Base-by-base conservation (phyloP, 78 protist genomes). In the Dictyostelium intermedium region DNA sequence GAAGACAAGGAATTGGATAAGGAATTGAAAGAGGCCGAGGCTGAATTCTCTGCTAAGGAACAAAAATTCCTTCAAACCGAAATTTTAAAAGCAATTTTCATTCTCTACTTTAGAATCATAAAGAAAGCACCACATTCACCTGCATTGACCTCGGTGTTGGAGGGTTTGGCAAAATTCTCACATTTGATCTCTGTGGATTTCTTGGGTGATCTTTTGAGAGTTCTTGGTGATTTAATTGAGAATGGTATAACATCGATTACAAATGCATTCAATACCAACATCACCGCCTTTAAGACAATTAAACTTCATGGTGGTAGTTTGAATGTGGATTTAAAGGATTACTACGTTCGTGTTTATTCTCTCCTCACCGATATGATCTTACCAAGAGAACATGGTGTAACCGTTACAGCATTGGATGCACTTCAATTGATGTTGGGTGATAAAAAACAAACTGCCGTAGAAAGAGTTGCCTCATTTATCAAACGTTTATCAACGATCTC, bases 311-410 rank as follows among this genome's bases (percentile, higher is more conserved):
- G 94, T 34, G 76, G 82, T 25, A 69, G 80, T 5, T 50, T 89
- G 4, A 89, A 89, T 47, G 94, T 89, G 1, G 94, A 89, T 80
- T 73, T 89, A 18, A 89, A 89, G n/a, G 94, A 89, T 25, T 89
- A 80, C 37, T 89, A 79, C 39, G 35, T 53, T 1, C 82, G 73
- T 25, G 60, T 80, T 0, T 89, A 89, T 39, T 41, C 83, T 0
- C 25, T 89, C 1, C 6, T 89, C 0, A 73, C 87, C 8, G 70
- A 89, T 14, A 27, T 89, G 60, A 76, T 80, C 3, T 34, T 89
- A 23, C 94, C 94, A 18, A 10, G 43, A 13, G 76, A 89, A 37
- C 74, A 63, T 63, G 32, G 32, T 16, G 18, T n/a, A 7, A 35
- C 50, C 10, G 32, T 35, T 0, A 56, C 50, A 8, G 81, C 94